A percentile compares a stretch with the other conserved stretches of the same genome.
Conservation (phyloP, 805 yeast genomes). For the Scheffersomyces coipomensis region DNA sequence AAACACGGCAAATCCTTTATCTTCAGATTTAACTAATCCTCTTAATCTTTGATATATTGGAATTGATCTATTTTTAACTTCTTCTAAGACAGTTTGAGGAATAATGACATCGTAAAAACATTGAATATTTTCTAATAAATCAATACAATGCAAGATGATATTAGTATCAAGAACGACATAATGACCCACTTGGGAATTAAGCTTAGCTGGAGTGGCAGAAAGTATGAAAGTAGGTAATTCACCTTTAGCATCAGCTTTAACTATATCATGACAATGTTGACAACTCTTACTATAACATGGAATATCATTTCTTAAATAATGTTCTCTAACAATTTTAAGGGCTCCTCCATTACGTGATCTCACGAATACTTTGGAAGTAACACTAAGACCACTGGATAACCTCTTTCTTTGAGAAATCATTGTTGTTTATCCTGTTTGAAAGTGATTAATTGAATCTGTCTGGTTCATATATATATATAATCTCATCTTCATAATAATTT, state of each 20-base stretch:
- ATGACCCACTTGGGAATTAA: slow-evolving; percentile 60
- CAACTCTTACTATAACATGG: slow-evolving; percentile 85
- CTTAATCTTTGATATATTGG: slow-evolving; percentile 87
- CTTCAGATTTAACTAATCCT: slow-evolving; percentile 68
- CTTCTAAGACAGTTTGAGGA: slow-evolving; percentile 95
- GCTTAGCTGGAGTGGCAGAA: slow-evolving; percentile 54
- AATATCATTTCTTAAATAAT: slow-evolving; percentile 86
- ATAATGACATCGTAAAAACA: slow-evolving; percentile 86
- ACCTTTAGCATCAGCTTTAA: slow-evolving; percentile 66
- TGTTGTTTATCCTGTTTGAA: too few relatives aligned
- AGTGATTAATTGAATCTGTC: too few relatives aligned
- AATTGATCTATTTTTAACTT: slow-evolving; percentile 80
- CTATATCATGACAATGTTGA: slow-evolving; percentile 51
- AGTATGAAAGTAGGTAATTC: slow-evolving; percentile 65
- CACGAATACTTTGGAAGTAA: slow-evolving; percentile 87
- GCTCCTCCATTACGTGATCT: slow-evolving; percentile 89
- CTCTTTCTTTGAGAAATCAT: slow-evolving; percentile 30
- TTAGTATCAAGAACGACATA: slow-evolving; percentile 87
- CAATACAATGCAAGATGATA: slow-evolving; percentile 84
- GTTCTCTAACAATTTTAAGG: slow-evolving; percentile 88
- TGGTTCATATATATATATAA: too few relatives aligned
- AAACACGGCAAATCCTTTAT: slow-evolving; percentile 83
- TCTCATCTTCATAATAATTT: too few relatives aligned
- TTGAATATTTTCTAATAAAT: slow-evolving; percentile 72
- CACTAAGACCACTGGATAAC: slow-evolving; percentile 47